Evolutionary conservation across 2,329 filamentous ascomycete species (phyloP).

Genomic region (Sporothrix variecibatus): DNA sequence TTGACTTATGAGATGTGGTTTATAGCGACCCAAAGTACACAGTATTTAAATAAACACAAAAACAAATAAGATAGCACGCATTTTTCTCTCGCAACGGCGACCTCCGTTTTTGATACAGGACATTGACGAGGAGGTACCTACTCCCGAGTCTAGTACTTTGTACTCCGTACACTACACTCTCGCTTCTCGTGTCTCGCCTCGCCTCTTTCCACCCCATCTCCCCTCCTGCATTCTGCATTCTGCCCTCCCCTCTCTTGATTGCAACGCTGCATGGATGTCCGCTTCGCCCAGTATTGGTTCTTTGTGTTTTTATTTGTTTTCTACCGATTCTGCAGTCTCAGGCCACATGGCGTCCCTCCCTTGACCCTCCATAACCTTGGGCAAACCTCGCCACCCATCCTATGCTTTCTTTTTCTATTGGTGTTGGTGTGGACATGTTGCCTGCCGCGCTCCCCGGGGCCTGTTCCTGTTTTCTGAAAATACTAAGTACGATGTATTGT

Average conservation of each 20-base stretch:
- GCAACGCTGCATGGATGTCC: constrained; percentile 4
- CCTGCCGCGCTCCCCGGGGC: constrained; percentile 1
- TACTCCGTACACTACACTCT: background rate
- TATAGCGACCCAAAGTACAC: too few species aligned
- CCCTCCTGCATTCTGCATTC: background rate
- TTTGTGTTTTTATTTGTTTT: background rate
- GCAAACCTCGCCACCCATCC: background rate
- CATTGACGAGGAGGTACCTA: background rate
- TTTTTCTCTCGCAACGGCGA: background rate
- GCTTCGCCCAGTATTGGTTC: background rate
- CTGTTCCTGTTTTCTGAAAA: background rate
- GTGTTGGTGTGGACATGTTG: background rate
- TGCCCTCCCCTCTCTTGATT: background rate
- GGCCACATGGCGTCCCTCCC: background rate
- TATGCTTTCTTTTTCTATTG: background rate
- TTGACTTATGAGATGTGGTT: too few species aligned
- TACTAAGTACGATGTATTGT: background rate
- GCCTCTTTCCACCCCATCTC: background rate
- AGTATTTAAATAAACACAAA: too few species aligned
- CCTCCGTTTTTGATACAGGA: background rate
- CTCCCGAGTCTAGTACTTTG: background rate
- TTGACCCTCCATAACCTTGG: too few species aligned
- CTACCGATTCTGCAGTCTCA: background rate
- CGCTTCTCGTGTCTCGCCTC: background rate
- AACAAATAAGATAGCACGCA: background rate